Conservation (phyloP, 2,329 filamentous ascomycete genomes). For the Aspergillus intermedius region DNA sequence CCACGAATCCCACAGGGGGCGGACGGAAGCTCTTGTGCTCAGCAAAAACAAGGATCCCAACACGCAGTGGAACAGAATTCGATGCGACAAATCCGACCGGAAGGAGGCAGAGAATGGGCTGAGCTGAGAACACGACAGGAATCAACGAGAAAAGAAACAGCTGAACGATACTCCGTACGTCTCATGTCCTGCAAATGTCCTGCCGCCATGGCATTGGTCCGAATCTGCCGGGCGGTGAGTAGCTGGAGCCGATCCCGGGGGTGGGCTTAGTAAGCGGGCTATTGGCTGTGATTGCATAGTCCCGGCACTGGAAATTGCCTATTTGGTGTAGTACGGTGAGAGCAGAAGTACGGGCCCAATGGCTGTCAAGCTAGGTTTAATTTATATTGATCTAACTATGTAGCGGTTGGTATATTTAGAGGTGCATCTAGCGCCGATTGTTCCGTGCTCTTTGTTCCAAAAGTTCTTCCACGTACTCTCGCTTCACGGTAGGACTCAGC, state of each 20-base stretch:
- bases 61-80: too few species aligned
- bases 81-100: too few species aligned
- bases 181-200: not conserved
- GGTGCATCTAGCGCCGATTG: not conserved
- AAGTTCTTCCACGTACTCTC: slow-evolving; percentile 18
- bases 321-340: not conserved
- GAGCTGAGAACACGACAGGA: too few species aligned
- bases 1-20: not conserved
- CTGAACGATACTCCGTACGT: too few species aligned
- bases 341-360: too few species aligned
- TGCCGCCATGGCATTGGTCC: not conserved
- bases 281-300: too few species aligned
- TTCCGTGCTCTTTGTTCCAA: not conserved
- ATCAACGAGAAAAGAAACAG: too few species aligned
- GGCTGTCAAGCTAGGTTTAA: too few species aligned
- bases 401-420: too few species aligned
- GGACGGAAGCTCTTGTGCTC: not conserved
- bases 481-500: not conserved
- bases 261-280: not conserved
- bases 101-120: too few species aligned
- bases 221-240: not conserved
- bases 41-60: too few species aligned
- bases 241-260: not conserved
- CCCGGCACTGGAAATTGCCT: not conserved
- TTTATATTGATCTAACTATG: too few species aligned